Percentiles rank a stretch among this genome's conserved stretches.
phyloP scores from a whole-genome alignment of 179 eudicot genomes.

The Silene coronaria region DNA sequence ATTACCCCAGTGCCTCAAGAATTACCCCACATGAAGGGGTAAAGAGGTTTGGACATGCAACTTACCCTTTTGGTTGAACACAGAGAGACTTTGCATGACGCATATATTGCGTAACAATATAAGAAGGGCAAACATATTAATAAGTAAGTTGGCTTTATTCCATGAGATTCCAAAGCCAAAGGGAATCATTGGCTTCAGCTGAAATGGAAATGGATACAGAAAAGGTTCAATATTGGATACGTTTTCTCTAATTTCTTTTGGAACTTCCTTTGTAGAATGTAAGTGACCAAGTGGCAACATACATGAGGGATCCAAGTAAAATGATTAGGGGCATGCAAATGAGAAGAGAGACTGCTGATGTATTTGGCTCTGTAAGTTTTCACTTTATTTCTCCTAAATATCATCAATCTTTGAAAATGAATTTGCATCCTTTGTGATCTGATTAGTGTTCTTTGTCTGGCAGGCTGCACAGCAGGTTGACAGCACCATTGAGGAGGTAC shows the following conservation, averaged over 20 bases:
- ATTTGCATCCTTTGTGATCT: constrained; percentile 4
- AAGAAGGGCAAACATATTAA: not conserved
- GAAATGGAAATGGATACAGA: not conserved
- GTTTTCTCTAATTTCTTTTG: constrained; percentile 7
- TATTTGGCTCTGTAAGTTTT: constrained; percentile 71
- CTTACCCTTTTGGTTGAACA: not conserved
- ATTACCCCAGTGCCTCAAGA: not conserved
- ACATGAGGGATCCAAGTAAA: constrained; percentile 93
- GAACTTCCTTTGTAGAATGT: constrained; percentile 45
- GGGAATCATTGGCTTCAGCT: not conserved
- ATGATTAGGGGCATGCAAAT: constrained; percentile 88
- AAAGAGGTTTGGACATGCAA: not conserved
- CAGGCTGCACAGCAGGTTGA: constrained; percentile 26
- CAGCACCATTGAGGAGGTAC: constrained; percentile 48
- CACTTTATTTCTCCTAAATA: not conserved
- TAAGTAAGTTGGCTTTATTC: not conserved
- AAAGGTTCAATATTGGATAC: not conserved
- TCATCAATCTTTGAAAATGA: not conserved
- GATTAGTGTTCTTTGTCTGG: constrained; percentile 6
- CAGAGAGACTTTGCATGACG: not conserved
- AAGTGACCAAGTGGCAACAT: constrained; percentile 81
- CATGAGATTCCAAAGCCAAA: not conserved
- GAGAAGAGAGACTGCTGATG: constrained; percentile 52
- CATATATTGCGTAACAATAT: not conserved
- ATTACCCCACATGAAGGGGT: not conserved